Base-by-base conservation (phyloP, 345 rosid species). In the Syzygium oleosum region DNA sequence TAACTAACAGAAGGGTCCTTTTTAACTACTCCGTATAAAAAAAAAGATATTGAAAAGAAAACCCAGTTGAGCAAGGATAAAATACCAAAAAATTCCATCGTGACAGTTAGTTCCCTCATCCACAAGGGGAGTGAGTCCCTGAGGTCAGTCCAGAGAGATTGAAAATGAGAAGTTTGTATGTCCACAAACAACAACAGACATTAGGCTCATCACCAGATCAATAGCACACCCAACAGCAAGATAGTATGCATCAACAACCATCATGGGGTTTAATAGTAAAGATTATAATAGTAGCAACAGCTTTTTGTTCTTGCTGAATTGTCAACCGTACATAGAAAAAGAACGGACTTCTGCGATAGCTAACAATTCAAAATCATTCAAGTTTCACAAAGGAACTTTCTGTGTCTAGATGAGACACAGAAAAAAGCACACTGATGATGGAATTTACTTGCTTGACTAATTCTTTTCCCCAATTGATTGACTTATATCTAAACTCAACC, bases 141-240 rank as follows among this genome's bases (percentile, higher is more conserved):
- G 19, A 90, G 91, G 86, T 12, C 58, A 73, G 87, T 93, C 93
- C 34, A 89, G 93, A 85, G 94, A 95, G 9, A 93, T 92, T 11
- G 98, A 93, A 49, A 96, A 73, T 22, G 95, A 94, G 52, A 95
- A 93, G 89, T 87, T 87, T 92, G 43, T 93, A 91, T 34, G 87
- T 92, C 86, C 96, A 96, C 0, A 93, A 93, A 87, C 94, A 92
- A 84, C 94, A 92, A 88, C 90, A 91, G 63, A 88, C 85, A 5
- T 87, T 86, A 14, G 90, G 86, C 58, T 78, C 59, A 84, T 77
- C 68, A 53, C 88, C 86, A 27, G 91, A 85, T 51, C 89, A 92
- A 16, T 90, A 86, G 29, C 87, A 73, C 80, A 73, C 46, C 49
- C 83, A 73, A 73, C 27, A 29, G 78, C 83, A 61, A 51, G 79